Conservation (phyloP, 768 basidiomycete species). For the Lyophyllum semitale region DNA sequence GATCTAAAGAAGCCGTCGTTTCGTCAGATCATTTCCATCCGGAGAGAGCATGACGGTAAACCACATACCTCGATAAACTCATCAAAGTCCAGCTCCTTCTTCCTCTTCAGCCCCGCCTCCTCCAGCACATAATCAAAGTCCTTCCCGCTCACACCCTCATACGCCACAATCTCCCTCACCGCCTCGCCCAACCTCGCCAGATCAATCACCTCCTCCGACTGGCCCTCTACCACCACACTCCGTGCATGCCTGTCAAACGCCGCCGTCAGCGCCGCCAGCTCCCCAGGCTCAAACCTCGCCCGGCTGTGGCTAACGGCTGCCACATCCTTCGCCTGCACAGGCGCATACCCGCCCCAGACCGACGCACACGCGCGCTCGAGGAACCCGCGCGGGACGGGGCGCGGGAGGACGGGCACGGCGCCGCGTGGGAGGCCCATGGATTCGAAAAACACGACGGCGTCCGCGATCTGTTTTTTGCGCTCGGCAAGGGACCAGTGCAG, state of each 20-base stretch:
- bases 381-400: constrained; percentile 25
- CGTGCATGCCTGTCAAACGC: constrained; percentile 38
- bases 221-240: constrained; percentile 18
- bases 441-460: constrained; percentile 66
- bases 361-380: constrained; percentile 29
- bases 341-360: constrained; percentile 26
- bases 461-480: constrained; percentile 57
- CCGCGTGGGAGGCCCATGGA: constrained; percentile 84
- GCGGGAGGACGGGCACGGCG: constrained; percentile 30
- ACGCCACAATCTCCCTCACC: constrained; percentile 52
- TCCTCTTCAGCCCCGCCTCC: constrained; percentile 67
- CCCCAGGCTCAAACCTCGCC: constrained; percentile 46
- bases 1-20: constrained; percentile 47
- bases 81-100: constrained; percentile 69
- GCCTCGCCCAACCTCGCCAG: constrained; percentile 42
- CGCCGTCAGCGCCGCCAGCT: constrained; percentile 39
- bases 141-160: constrained; percentile 41
- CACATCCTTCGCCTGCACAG: constrained; percentile 9
- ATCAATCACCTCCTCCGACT: constrained; percentile 37
- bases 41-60: too few species aligned
- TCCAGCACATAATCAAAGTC: constrained; percentile 62
- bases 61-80: constrained; percentile 82
- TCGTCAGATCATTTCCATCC: too few species aligned
- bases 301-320: constrained; percentile 31
- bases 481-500: constrained; percentile 71